These are phyloP conservation scores for Spongiforma sp. DNA, from an alignment of 1,284 basidiomycete species.

Conservation along the genomic window DNA sequence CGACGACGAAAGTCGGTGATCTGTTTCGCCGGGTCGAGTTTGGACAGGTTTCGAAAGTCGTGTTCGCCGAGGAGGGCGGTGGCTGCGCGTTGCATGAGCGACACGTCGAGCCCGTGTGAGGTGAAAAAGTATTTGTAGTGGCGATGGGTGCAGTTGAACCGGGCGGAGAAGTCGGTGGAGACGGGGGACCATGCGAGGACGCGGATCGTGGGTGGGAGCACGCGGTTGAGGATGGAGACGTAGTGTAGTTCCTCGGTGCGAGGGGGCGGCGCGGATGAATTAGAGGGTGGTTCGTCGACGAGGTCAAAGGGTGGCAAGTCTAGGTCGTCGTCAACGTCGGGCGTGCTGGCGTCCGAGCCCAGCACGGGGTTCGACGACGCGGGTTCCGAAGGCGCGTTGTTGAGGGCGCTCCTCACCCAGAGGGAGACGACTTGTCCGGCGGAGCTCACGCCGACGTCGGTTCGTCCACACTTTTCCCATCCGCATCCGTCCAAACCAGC, in stretches of 20 bases:
- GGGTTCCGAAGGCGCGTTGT: too few relatives aligned
- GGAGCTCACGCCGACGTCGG: slow-evolving; percentile 94
- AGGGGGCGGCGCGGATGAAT: slow-evolving; percentile 33
- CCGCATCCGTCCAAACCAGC: slow-evolving; percentile 85
- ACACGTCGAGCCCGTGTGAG: slow-evolving; percentile 66
- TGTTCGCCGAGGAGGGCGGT: slow-evolving; percentile 83
- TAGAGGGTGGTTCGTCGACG: slow-evolving; percentile 32
- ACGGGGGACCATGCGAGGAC: slow-evolving; percentile 97
- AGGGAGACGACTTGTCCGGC: slow-evolving; percentile 95
- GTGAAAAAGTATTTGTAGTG: slow-evolving; percentile 99
- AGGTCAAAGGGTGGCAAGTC: slow-evolving; percentile 21
- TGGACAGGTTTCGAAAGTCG: slow-evolving; percentile 97
- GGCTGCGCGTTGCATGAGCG: slow-evolving; percentile 82
- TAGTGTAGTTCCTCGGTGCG: slow-evolving; percentile 72
- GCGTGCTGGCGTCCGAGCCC: not conserved
- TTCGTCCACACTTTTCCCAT: slow-evolving; percentile 93
- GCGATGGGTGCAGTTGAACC: slow-evolving; percentile 86
- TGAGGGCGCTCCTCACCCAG: slow-evolving; percentile 80
- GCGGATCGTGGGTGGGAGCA: slow-evolving; percentile 90
- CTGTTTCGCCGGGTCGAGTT: slow-evolving; percentile 94
- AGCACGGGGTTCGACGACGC: not conserved
- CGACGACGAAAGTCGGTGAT: slow-evolving; percentile 78
- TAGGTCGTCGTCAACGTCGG: slow-evolving; percentile 9
- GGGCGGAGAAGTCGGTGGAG: slow-evolving; percentile 79
- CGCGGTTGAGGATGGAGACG: slow-evolving; percentile 83